These are phyloP conservation scores for Naganishia cerealis DNA, from an alignment of 1,284 basidiomycete species.

Conservation along the genomic window DNA sequence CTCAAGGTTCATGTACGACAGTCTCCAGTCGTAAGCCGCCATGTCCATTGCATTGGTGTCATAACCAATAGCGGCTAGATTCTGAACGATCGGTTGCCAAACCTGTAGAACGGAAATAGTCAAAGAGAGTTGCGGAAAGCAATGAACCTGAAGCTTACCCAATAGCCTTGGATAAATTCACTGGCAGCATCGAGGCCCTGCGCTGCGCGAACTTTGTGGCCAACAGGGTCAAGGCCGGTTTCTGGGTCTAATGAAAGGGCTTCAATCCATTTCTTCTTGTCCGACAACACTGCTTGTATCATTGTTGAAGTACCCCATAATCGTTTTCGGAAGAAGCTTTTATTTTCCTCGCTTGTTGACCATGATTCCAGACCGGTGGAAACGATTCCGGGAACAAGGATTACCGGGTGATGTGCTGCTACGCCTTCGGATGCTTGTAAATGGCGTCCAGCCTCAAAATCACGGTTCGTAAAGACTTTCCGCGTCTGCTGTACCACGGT, in stretches of 20 bases:
- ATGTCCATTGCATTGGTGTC: conserved; percentile 85
- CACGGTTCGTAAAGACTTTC: conserved; percentile 76
- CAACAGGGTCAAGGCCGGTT: conserved; percentile 86
- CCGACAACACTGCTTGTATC: conserved; percentile 75
- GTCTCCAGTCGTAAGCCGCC: conserved; percentile 80
- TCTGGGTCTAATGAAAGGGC: conserved; percentile 86
- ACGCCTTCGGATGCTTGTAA: conserved; percentile 67
- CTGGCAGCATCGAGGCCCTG: conserved; percentile 70
- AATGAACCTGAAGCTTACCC: conserved; percentile 9
- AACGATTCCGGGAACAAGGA: conserved; percentile 70
- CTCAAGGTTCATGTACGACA: conserved; percentile 69
- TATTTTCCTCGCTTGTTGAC: conserved; percentile 42
- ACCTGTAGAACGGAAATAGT: conserved; percentile 4
- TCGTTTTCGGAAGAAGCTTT: conserved; percentile 54
- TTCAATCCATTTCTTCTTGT: conserved; percentile 81
- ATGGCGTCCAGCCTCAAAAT: conserved; percentile 77
- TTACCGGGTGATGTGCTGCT: conserved; percentile 71
- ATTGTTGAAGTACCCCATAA: conserved; percentile 46
- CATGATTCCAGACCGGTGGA: conserved; percentile 53
- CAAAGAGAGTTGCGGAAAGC: not conserved
- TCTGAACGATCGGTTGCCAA: conserved; percentile 68
- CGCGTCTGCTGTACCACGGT: conserved; percentile 44
- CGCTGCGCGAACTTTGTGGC: conserved; percentile 85
- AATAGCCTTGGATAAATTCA: conserved; percentile 74
- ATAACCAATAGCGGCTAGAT: conserved; percentile 85